phyloP scores from a whole-genome alignment of 2,329 filamentous ascomycete species.

The Pseudocercospora pini-densiflorae region DNA sequence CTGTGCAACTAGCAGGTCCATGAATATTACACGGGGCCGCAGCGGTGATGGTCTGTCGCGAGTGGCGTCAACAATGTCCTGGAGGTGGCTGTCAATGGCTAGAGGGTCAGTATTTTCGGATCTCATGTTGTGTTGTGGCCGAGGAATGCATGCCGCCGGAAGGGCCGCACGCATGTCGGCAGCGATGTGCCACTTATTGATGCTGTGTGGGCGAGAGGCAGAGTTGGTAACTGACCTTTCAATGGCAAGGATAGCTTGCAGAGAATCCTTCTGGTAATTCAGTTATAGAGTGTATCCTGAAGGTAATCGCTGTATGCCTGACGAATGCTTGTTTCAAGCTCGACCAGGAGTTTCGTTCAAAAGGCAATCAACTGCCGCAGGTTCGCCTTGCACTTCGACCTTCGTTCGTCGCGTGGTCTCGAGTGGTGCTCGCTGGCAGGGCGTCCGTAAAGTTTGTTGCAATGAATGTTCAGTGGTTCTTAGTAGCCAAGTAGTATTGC shows the following conservation, averaged over 20 bases:
- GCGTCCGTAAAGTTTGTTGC: not conserved
- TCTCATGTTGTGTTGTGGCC: conserved; percentile 5
- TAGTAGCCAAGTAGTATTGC: not conserved
- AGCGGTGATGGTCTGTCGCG: not conserved
- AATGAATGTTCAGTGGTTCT: not conserved
- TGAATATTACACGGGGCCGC: conserved; percentile 1
- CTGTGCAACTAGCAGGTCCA: conserved; percentile 3
- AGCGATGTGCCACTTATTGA: not conserved
- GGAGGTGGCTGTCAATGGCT: conserved; percentile 1
- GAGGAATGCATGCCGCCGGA: conserved; percentile 7
- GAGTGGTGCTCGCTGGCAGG: not conserved
- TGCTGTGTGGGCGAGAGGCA: not conserved
- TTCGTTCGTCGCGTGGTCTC: not conserved
- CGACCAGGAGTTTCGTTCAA: not conserved
- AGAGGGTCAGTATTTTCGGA: not conserved
- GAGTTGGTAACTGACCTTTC: conserved; percentile 5
- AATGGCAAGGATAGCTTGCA: not conserved
- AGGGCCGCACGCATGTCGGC: not conserved
- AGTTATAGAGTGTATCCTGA: not conserved
- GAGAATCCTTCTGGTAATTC: not conserved
- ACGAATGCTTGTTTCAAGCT: conserved; percentile 1
- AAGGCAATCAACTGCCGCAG: conserved; percentile 6
- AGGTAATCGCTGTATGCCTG: conserved; percentile 6
- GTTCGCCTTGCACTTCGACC: not conserved
- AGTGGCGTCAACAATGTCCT: not conserved